Evolutionary conservation across 768 basidiomycete genomes (phyloP).

Genomic region (Tulasnella sp.): DNA sequence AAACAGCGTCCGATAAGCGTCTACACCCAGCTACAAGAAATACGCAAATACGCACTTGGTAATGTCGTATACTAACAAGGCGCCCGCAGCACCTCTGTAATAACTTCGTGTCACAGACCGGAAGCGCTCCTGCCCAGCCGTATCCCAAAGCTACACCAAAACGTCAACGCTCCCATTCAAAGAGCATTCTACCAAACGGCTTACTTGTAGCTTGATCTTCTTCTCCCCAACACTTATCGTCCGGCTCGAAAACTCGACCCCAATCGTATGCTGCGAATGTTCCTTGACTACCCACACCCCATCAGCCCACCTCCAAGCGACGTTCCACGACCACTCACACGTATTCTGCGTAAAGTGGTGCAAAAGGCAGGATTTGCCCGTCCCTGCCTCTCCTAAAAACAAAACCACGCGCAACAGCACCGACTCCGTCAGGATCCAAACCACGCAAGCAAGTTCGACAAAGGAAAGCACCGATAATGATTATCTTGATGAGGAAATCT

Average conservation of each 20-base stretch:
- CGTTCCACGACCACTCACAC: conserved; percentile 45
- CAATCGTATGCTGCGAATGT: conserved; percentile 95
- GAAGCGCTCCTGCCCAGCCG: conserved; percentile 92
- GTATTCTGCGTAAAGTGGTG: conserved; percentile 95
- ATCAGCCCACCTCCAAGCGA: background rate
- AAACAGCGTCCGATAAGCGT: background rate
- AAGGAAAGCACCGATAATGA: conserved; percentile 65
- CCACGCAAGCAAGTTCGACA: background rate
- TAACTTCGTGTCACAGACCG: conserved; percentile 92
- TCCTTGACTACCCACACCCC: conserved; percentile 57
- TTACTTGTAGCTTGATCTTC: conserved; percentile 86
- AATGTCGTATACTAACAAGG: conserved; percentile 87
- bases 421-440: background rate
- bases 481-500: conserved; percentile 99
- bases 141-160: conserved; percentile 76
- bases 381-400: conserved; percentile 77
- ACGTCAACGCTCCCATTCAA: background rate
- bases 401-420: background rate
- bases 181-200: conserved; percentile 19
- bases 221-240: conserved; percentile 89
- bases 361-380: conserved; percentile 92
- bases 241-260: conserved; percentile 93
- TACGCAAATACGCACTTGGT: conserved; percentile 44
- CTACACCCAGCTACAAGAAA: background rate
- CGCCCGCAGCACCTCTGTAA: conserved; percentile 88